Evolutionary conservation across 176 grass and related monocot species (phyloP).

Genomic region (Rhynchospora breviuscula): DNA sequence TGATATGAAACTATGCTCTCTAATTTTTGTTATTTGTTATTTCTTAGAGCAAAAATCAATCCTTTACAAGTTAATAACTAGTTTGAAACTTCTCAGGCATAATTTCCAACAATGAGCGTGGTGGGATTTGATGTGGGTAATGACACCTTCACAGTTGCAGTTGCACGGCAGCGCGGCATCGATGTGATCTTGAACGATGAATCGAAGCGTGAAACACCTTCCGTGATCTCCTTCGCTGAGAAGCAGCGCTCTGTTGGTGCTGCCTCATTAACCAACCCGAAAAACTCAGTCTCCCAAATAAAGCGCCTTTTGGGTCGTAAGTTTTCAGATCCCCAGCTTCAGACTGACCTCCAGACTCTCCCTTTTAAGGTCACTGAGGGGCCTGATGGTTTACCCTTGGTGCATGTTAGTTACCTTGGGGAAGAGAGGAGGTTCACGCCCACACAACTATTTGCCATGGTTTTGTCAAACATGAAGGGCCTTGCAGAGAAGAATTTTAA

Average conservation of each 20-base stretch:
- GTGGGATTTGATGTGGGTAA: constrained; percentile 86
- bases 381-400: constrained; percentile 49
- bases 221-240: constrained; percentile 76
- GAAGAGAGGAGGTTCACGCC: constrained; percentile 57
- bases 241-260: constrained; percentile 90
- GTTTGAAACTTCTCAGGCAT: background rate
- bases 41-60: constrained; percentile 2
- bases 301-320: constrained; percentile 66
- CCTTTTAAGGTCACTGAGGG: constrained; percentile 69
- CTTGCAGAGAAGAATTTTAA: constrained; percentile 76
- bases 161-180: constrained; percentile 81
- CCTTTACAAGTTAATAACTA: background rate
- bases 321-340: constrained; percentile 62
- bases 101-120: constrained; percentile 62
- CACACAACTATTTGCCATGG: constrained; percentile 74
- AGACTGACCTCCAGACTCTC: constrained; percentile 47
- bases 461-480: constrained; percentile 70
- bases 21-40: background rate
- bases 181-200: constrained; percentile 93
- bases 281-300: constrained; percentile 79
- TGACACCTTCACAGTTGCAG: constrained; percentile 73
- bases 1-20: background rate
- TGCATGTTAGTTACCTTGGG: constrained; percentile 53
- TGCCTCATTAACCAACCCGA: constrained; percentile 69
- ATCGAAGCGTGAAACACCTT: constrained; percentile 86